Evolutionary conservation across 257 asterid species (phyloP).

Genomic region (Echium plantagineum): DNA sequence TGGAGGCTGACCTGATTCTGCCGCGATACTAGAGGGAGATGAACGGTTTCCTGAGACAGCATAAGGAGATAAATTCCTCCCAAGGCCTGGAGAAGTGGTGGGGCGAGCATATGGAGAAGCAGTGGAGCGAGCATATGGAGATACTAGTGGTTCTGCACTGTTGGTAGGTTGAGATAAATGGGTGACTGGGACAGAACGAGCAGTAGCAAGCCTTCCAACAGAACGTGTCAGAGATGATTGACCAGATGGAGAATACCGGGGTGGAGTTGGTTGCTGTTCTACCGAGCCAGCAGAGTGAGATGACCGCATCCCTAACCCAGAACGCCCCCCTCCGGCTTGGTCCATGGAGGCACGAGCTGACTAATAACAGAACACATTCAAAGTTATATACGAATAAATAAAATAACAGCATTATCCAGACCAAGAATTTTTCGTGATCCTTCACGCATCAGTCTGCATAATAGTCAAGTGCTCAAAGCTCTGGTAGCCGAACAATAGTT

Average conservation of each 20-base stretch:
- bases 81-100: background rate
- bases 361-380: slow-evolving; percentile 24
- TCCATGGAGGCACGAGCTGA: slow-evolving; percentile 48
- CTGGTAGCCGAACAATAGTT: no score
- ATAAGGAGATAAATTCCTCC: slow-evolving; percentile 10
- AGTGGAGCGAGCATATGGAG: slow-evolving; percentile 2
- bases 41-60: slow-evolving; percentile 15
- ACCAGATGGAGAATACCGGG: background rate
- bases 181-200: slow-evolving; percentile 13
- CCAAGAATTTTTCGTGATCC: background rate
- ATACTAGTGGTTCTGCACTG: slow-evolving; percentile 12
- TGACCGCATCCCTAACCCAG: slow-evolving; percentile 27
- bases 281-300: slow-evolving; percentile 20
- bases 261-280: background rate
- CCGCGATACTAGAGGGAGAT: slow-evolving; percentile 16
- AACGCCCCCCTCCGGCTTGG: slow-evolving; percentile 21
- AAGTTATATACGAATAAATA: background rate
- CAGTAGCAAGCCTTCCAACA: slow-evolving; percentile 19
- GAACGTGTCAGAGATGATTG: slow-evolving; percentile 1
- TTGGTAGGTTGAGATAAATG: slow-evolving; percentile 18
- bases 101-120: slow-evolving; percentile 4
- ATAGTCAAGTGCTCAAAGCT: no score
- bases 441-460: background rate
- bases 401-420: background rate
- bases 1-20: slow-evolving; percentile 27